These are phyloP conservation scores for Sclerotinia borealis DNA, from an alignment of 2,329 filamentous ascomycete genomes.

Conservation along the genomic window DNA sequence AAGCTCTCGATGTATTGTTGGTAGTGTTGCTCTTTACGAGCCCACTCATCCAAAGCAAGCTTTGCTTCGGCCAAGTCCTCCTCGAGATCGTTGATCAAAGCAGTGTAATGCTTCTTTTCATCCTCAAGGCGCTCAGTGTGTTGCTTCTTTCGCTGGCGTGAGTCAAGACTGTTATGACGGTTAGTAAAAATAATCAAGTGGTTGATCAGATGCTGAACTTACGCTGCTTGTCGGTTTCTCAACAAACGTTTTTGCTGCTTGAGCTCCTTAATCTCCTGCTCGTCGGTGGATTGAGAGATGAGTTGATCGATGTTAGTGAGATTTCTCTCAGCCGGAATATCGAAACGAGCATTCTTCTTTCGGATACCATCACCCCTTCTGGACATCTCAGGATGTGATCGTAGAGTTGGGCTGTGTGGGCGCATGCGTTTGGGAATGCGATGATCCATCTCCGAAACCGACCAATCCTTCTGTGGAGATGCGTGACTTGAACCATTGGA, in stretches of 20 bases:
- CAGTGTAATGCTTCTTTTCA: constrained; percentile 88
- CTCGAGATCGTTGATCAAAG: constrained; percentile 70
- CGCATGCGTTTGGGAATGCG: constrained; percentile 55
- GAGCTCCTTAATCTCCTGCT: constrained; percentile 92
- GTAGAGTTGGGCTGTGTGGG: constrained; percentile 59
- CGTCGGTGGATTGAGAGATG: constrained; percentile 80
- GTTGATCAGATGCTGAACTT: constrained; percentile 39
- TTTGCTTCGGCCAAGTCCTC: constrained; percentile 67
- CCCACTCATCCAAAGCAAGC: constrained; percentile 62
- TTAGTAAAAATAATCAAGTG: constrained; percentile 22
- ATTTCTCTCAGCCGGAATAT: constrained; percentile 90
- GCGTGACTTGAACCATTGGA: constrained; percentile 45
- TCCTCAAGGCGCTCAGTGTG: constrained; percentile 95
- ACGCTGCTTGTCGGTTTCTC: constrained; percentile 95
- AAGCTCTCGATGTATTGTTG: constrained; percentile 70
- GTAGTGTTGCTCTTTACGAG: constrained; percentile 67
- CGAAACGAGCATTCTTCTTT: constrained; percentile 98
- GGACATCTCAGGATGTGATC: constrained; percentile 67
- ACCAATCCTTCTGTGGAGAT: constrained; percentile 56
- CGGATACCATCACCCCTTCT: constrained; percentile 56
- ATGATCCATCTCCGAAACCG: constrained; percentile 44
- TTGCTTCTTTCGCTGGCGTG: constrained; percentile 94
- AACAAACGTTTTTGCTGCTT: constrained; percentile 97
- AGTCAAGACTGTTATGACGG: constrained; percentile 65
- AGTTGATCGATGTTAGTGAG: constrained; percentile 91